phyloP scores from a whole-genome alignment of 352 stramenopile genomes.

The Phytophthora chlamydospora region DNA sequence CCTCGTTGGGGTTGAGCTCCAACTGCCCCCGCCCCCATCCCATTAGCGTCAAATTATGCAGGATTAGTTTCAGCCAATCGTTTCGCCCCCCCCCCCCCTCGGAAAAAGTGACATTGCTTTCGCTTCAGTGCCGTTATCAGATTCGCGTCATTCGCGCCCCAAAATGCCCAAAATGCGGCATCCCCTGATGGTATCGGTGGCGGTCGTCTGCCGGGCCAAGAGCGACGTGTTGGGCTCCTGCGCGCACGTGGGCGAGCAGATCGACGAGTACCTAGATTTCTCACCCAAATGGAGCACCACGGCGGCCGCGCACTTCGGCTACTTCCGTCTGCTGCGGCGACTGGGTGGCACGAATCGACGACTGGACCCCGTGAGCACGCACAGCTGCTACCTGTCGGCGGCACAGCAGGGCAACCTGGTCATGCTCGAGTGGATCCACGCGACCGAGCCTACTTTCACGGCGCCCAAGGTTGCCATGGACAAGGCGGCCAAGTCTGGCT shows the following conservation, averaged over 20 bases:
- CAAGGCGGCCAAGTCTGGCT: conserved; percentile 18
- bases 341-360: conserved; percentile 9
- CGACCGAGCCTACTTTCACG: conserved; percentile 4
- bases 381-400: conserved; percentile 16
- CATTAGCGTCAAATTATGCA: no score
- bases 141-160: not conserved
- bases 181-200: conserved; percentile 11
- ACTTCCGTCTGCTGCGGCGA: conserved; percentile 21
- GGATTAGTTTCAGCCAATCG: no score
- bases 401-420: conserved; percentile 13
- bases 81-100: no score
- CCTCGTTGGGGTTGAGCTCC: no score
- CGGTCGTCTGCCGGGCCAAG: conserved; percentile 15
- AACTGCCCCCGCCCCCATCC: no score
- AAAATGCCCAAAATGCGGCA: not conserved
- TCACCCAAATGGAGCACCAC: conserved; percentile 13
- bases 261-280: conserved; percentile 20
- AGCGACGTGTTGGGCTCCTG: conserved; percentile 2
- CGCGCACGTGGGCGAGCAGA: conserved; percentile 8
- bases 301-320: conserved; percentile 17
- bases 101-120: no score
- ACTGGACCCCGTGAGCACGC: conserved; percentile 7
- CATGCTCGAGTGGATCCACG: conserved; percentile 13
- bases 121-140: not conserved
- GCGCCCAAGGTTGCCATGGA: conserved; percentile 15